phyloP scores from a whole-genome alignment of 2,329 filamentous ascomycete species.

The Pseudogymnoascus sp. region DNA sequence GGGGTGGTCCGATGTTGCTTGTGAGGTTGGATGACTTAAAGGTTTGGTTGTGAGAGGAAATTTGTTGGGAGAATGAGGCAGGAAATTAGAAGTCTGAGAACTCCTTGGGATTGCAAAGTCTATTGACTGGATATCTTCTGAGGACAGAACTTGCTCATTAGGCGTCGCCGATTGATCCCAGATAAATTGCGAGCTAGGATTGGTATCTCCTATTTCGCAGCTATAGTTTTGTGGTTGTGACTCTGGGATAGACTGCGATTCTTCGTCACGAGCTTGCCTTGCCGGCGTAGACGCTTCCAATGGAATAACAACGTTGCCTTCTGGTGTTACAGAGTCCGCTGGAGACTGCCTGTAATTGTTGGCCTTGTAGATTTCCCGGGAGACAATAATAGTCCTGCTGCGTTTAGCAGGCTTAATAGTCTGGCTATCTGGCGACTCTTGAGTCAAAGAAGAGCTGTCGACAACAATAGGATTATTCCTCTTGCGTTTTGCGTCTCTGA shows the following conservation, averaged over 20 bases:
- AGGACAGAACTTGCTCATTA: slow-evolving; percentile 5
- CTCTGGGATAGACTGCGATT: background rate
- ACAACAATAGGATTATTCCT: background rate
- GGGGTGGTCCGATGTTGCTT: background rate
- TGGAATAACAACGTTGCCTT: slow-evolving; percentile 12
- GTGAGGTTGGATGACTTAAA: background rate
- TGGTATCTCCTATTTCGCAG: background rate
- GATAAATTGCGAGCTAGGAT: background rate
- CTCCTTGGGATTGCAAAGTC: background rate
- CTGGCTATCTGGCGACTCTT: background rate
- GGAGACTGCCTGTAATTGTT: slow-evolving; percentile 23
- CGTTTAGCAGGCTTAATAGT: slow-evolving; percentile 13
- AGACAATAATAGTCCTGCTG: slow-evolving; percentile 13
- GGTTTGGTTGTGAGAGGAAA: background rate
- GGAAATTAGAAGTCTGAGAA: background rate
- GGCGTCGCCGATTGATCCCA: background rate
- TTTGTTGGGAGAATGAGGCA: background rate
- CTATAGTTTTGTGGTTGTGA: background rate
- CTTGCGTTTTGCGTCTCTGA: slow-evolving; percentile 18
- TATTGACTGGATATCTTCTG: background rate
- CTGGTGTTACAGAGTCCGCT: slow-evolving; percentile 20
- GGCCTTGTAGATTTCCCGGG: background rate
- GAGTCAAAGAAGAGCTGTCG: background rate
- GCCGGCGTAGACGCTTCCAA: slow-evolving; percentile 14
- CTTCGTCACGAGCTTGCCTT: background rate